A percentile compares a stretch with the other conserved stretches of the same genome.
Evolutionary conservation across 306 rosid genomes (phyloP).

Genomic region (Prunus fruticosa): DNA sequence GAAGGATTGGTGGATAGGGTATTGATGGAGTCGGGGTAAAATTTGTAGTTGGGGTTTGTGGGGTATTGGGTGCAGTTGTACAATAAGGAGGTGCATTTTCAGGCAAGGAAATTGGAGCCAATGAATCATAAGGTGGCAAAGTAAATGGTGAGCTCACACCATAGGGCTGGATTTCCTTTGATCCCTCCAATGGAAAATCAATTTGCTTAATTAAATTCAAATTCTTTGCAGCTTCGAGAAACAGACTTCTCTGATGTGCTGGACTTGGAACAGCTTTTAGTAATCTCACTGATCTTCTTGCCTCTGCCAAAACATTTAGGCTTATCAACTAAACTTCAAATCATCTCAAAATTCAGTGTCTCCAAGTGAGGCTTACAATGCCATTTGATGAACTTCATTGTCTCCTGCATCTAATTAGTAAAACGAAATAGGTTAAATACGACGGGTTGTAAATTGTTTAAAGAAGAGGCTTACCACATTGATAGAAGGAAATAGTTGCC

Average conservation of each 20-base stretch:
- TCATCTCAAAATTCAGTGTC: not conserved
- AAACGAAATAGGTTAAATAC: too few relatives aligned
- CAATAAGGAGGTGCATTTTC: constrained; percentile 63
- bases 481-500: constrained; percentile 43
- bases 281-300: constrained; percentile 44
- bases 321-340: not conserved
- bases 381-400: too few relatives aligned
- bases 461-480: constrained; percentile 55
- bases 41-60: constrained; percentile 41
- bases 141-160: constrained; percentile 65
- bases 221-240: constrained; percentile 43
- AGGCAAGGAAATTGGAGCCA: constrained; percentile 52
- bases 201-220: constrained; percentile 44
- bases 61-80: constrained; percentile 51
- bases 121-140: constrained; percentile 76
- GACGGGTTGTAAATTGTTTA: not conserved
- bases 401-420: too few relatives aligned
- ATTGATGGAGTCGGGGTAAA: constrained; percentile 27
- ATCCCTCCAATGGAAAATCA: constrained; percentile 34
- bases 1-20: constrained; percentile 47
- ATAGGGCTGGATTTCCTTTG: constrained; percentile 51
- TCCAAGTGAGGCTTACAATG: too few relatives aligned
- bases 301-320: constrained; percentile 38
- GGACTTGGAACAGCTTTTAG: constrained; percentile 19
- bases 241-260: constrained; percentile 37